These are phyloP conservation scores for Metschnikowia santaceciliae DNA, from an alignment of 805 yeast genomes.

Conservation along the genomic window DNA sequence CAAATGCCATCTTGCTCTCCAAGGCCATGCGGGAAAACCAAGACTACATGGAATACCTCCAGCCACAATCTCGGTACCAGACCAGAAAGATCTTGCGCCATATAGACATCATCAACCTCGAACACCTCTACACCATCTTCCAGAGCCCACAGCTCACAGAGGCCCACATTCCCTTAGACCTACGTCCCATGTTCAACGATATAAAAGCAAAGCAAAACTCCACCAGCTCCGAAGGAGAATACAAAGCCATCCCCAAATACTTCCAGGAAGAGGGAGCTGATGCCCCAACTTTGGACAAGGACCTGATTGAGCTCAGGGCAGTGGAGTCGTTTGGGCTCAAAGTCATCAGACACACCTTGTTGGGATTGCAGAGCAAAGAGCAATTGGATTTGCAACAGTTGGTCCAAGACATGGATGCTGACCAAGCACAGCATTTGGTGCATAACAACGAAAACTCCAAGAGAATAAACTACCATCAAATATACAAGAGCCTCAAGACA, in stretches of 20 bases:
- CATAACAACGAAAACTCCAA: slow-evolving; percentile 30
- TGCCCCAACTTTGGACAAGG: slow-evolving; percentile 48
- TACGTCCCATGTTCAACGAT: slow-evolving; percentile 28
- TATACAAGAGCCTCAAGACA: slow-evolving; percentile 50
- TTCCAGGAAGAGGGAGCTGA: slow-evolving; percentile 27
- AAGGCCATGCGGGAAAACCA: slow-evolving; percentile 24
- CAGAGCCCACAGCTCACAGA: slow-evolving; percentile 21
- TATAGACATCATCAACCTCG: slow-evolving; percentile 52
- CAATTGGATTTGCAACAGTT: slow-evolving; percentile 24
- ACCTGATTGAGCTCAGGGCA: slow-evolving; percentile 51
- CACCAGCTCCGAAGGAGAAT: slow-evolving; percentile 4
- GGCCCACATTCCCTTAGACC: slow-evolving; percentile 33
- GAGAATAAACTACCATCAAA: slow-evolving; percentile 61
- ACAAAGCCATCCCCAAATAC: slow-evolving; percentile 20
- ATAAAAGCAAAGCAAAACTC: slow-evolving; percentile 9
- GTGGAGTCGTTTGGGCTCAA: slow-evolving; percentile 77
- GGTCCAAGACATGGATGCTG: slow-evolving; percentile 27
- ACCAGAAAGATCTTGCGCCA: slow-evolving; percentile 38
- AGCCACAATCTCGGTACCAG: slow-evolving; percentile 11
- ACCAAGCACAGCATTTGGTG: slow-evolving; percentile 23
- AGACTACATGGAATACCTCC: slow-evolving; percentile 13
- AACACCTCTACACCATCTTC: slow-evolving; percentile 38
- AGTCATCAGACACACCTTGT: slow-evolving; percentile 69
- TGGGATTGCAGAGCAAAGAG: slow-evolving; percentile 32
- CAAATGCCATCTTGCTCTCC: slow-evolving; percentile 56